phyloP scores from a whole-genome alignment of 768 basidiomycete genomes.

The Tephrocybe rancida region DNA sequence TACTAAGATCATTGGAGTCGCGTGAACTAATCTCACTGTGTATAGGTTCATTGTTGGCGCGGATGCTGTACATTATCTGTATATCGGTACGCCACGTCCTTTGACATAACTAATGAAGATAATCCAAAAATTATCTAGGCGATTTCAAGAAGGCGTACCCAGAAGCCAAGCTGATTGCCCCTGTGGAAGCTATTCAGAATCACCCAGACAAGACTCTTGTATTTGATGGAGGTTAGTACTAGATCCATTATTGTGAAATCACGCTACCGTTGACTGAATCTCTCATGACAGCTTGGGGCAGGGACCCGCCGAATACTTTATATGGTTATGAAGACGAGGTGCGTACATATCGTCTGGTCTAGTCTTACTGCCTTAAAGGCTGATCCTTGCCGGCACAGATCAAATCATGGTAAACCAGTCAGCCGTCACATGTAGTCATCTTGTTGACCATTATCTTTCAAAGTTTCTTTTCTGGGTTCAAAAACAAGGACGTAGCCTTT shows the following conservation, averaged over 20 bases:
- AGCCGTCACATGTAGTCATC: neutral
- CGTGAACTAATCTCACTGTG: neutral
- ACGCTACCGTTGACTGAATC: neutral
- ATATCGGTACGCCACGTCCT: slow-evolving; percentile 40
- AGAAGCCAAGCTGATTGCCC: slow-evolving; percentile 65
- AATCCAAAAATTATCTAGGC: slow-evolving; percentile 25
- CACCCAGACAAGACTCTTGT: slow-evolving; percentile 48
- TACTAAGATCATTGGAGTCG: neutral
- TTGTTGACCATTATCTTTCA: neutral
- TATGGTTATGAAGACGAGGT: slow-evolving; percentile 76
- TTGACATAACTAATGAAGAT: neutral
- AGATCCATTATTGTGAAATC: neutral
- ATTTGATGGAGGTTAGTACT: slow-evolving; percentile 58
- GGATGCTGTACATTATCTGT: slow-evolving; percentile 59
- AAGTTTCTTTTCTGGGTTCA: slow-evolving; percentile 65
- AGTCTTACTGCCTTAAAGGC: neutral
- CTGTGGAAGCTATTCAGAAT: slow-evolving; percentile 50
- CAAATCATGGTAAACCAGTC: slow-evolving; percentile 40
- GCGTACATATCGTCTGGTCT: neutral
- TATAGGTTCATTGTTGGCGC: slow-evolving; percentile 56
- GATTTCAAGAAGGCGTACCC: slow-evolving; percentile 68
- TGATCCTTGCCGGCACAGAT: slow-evolving; percentile 28
- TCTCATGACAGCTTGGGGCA: slow-evolving; percentile 46
- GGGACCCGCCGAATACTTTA: slow-evolving; percentile 52
- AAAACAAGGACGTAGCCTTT: slow-evolving; percentile 81